Conservation (phyloP, 106 monocot species). For the Dendrobium officinale region DNA sequence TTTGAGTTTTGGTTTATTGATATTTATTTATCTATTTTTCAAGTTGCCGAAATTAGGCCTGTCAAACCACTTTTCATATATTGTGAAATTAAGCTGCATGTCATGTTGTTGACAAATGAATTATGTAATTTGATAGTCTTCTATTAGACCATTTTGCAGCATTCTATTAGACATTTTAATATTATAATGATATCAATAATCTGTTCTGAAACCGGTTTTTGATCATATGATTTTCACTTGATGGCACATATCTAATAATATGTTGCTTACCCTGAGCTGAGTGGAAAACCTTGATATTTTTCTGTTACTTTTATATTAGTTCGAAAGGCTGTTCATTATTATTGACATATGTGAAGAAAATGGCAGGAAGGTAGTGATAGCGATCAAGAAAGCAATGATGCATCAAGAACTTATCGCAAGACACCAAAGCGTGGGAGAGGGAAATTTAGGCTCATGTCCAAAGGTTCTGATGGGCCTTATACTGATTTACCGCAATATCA, state of each 20-base stretch:
- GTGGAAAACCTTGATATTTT: background rate
- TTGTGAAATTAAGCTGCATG: background rate
- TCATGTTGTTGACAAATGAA: background rate
- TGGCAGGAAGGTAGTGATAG: constrained; percentile 80
- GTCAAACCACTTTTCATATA: background rate
- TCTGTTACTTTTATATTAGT: background rate
- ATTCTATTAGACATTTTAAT: background rate
- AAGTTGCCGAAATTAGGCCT: background rate
- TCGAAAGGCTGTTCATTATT: background rate
- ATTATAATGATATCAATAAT: background rate
- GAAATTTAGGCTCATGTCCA: constrained; percentile 43
- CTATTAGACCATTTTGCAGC: background rate
- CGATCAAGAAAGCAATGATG: constrained; percentile 78
- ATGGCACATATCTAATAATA: background rate
- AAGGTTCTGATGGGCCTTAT: constrained; percentile 38
- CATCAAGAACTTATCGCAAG: constrained; percentile 36
- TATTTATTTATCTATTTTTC: background rate
- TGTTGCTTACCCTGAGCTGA: background rate
- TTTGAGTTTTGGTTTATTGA: background rate
- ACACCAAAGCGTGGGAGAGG: constrained; percentile 53
- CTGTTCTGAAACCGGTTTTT: background rate
- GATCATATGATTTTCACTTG: background rate
- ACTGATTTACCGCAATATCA: constrained; percentile 59
- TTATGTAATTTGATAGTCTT: background rate
- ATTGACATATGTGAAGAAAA: background rate